These are phyloP conservation scores for Porodaedalea pini DNA, from an alignment of 1,284 basidiomycete species.

Conservation along the genomic window DNA sequence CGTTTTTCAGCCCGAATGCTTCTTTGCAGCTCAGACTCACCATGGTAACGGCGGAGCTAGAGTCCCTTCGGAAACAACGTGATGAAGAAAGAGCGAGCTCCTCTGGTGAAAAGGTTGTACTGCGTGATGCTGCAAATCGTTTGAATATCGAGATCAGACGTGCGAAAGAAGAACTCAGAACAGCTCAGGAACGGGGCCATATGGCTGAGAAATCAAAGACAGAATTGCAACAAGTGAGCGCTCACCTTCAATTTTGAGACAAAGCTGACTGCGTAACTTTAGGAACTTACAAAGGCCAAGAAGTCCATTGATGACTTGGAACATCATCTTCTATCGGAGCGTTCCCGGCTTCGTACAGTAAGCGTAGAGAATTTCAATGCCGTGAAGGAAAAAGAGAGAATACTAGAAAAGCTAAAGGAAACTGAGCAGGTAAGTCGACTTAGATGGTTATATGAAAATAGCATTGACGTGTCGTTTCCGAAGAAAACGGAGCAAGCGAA, in stretches of 20 bases:
- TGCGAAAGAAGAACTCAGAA: constrained; percentile 53
- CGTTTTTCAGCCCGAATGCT: constrained; percentile 46
- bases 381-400: constrained; percentile 58
- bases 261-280: constrained; percentile 4
- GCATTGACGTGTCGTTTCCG: constrained; percentile 1
- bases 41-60: constrained; percentile 43
- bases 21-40: constrained; percentile 44
- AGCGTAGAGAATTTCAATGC: constrained; percentile 58
- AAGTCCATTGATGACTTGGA: constrained; percentile 64
- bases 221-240: constrained; percentile 54
- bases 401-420: constrained; percentile 58
- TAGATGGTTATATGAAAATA: not conserved
- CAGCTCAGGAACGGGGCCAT: constrained; percentile 48
- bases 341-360: constrained; percentile 57
- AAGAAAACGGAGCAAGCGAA: constrained; percentile 77
- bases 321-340: constrained; percentile 60
- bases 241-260: not conserved
- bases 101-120: constrained; percentile 63
- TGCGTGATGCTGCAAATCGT: constrained; percentile 64
- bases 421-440: constrained; percentile 57
- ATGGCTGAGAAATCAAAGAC: constrained; percentile 42
- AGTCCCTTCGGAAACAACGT: constrained; percentile 61
- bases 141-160: constrained; percentile 57
- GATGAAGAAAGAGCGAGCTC: constrained; percentile 58
- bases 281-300: constrained; percentile 72